Evolutionary conservation across 768 basidiomycete genomes (phyloP).

Genomic region (Lentinula raphanica): DNA sequence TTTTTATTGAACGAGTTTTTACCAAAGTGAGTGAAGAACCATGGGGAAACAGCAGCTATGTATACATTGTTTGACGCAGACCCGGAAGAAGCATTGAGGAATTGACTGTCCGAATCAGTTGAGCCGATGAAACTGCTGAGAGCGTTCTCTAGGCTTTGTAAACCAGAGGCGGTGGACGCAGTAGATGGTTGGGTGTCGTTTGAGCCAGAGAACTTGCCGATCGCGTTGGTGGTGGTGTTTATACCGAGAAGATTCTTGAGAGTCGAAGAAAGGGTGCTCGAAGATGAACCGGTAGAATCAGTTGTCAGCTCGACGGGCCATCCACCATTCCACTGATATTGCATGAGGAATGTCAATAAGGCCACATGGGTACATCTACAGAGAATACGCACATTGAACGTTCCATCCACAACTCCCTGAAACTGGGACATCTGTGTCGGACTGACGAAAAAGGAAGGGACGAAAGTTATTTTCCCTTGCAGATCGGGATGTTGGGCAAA

Average conservation of each 20-base stretch:
- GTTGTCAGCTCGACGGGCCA: constrained; percentile 67
- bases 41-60: constrained; percentile 59
- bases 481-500: constrained; percentile 44
- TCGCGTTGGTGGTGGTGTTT: neutral
- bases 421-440: constrained; percentile 44
- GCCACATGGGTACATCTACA: constrained; percentile 2
- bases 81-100: constrained; percentile 39
- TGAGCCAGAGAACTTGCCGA: constrained; percentile 16
- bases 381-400: constrained; percentile 45
- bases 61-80: constrained; percentile 24
- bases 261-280: constrained; percentile 12
- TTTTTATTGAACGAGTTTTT: constrained; percentile 68
- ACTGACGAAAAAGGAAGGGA: constrained; percentile 67
- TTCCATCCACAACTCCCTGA: constrained; percentile 47
- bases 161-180: constrained; percentile 10
- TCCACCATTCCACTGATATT: constrained; percentile 77
- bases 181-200: neutral
- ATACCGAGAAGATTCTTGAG: constrained; percentile 4
- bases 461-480: constrained; percentile 50
- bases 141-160: constrained; percentile 18
- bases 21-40: constrained; percentile 80
- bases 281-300: constrained; percentile 29
- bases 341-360: constrained; percentile 11
- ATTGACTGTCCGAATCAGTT: constrained; percentile 48
- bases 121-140: constrained; percentile 39